phyloP scores from a whole-genome alignment of 2,329 filamentous ascomycete genomes.

The Aspergillus caelatus region DNA sequence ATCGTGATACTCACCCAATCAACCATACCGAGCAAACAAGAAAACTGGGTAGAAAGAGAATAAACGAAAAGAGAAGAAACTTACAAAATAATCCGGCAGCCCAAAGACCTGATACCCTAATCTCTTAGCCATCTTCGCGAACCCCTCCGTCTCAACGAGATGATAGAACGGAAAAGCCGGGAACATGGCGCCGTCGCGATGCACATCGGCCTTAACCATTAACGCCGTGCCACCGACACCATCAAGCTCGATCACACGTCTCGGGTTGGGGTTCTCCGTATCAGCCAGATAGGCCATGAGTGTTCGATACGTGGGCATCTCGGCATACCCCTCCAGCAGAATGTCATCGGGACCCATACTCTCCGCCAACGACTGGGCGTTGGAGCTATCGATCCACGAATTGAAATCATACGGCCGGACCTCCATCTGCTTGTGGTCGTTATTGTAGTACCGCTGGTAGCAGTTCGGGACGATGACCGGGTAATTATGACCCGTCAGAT shows the following conservation, averaged over 20 bases:
- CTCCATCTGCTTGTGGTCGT: constrained; percentile 68
- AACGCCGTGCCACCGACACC: constrained; percentile 92
- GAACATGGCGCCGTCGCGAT: constrained; percentile 98
- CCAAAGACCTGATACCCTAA: constrained; percentile 84
- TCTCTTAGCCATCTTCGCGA: constrained; percentile 92
- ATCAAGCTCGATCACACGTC: constrained; percentile 75
- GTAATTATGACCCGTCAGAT: constrained; percentile 84
- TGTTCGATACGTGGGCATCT: constrained; percentile 88
- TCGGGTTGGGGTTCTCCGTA: constrained; percentile 54
- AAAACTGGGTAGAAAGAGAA: not conserved
- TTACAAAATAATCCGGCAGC: constrained; percentile 95
- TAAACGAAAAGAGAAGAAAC: constrained; percentile 29
- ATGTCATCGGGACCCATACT: constrained; percentile 92
- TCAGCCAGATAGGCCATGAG: constrained; percentile 84
- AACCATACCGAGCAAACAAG: not conserved
- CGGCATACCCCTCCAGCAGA: constrained; percentile 86
- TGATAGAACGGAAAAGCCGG: constrained; percentile 95
- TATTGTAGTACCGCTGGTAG: constrained; percentile 83
- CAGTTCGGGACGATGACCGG: constrained; percentile 95
- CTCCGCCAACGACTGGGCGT: constrained; percentile 72
- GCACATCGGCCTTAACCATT: constrained; percentile 93
- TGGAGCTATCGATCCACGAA: constrained; percentile 90
- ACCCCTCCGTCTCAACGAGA: constrained; percentile 96
- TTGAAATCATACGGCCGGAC: constrained; percentile 95
- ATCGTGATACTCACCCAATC: not conserved